These are phyloP conservation scores for Hyaloraphidium curvatum DNA, from an alignment of 192 early-diverging fungal species.

Conservation along the genomic window DNA sequence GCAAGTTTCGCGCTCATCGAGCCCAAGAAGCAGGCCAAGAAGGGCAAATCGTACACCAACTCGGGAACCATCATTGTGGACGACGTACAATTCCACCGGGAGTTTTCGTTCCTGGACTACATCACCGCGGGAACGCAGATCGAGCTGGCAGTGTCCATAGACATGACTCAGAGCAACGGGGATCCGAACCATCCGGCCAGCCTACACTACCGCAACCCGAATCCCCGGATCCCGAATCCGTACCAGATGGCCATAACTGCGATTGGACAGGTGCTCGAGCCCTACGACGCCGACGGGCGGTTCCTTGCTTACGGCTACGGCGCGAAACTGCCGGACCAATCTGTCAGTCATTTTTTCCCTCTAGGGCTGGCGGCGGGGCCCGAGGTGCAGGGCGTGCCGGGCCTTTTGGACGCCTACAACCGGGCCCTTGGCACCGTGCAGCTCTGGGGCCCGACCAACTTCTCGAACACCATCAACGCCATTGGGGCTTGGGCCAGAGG, in stretches of 20 bases:
- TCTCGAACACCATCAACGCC: not conserved
- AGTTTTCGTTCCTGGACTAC: slow-evolving; percentile 28
- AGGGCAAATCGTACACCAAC: not conserved
- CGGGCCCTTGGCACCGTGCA: not conserved
- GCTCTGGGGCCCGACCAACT: not conserved
- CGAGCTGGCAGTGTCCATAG: slow-evolving; percentile 23
- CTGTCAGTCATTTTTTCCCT: slow-evolving; percentile 22
- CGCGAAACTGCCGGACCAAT: slow-evolving; percentile 11
- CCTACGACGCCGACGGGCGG: slow-evolving; percentile 26
- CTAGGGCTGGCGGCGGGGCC: slow-evolving; percentile 17
- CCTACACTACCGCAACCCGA: slow-evolving; percentile 23
- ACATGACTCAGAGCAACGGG: slow-evolving; percentile 30
- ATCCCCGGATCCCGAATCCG: slow-evolving; percentile 13
- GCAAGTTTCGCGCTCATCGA: not conserved
- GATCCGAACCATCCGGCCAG: slow-evolving; percentile 21
- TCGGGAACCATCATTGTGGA: not conserved
- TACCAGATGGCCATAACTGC: slow-evolving; percentile 27
- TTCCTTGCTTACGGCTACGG: slow-evolving; percentile 27
- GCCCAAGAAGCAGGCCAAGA: not conserved
- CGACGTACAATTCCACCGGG: not conserved
- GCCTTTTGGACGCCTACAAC: slow-evolving; percentile 23
- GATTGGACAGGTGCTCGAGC: slow-evolving; percentile 25
- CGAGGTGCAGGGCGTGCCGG: slow-evolving; percentile 26
- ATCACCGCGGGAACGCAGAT: slow-evolving; percentile 24
- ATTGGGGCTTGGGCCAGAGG: not conserved